Percentiles rank a stretch among this genome's conserved stretches.
phyloP scores from a whole-genome alignment of 768 basidiomycete species.

The Leccinum variicolor region DNA sequence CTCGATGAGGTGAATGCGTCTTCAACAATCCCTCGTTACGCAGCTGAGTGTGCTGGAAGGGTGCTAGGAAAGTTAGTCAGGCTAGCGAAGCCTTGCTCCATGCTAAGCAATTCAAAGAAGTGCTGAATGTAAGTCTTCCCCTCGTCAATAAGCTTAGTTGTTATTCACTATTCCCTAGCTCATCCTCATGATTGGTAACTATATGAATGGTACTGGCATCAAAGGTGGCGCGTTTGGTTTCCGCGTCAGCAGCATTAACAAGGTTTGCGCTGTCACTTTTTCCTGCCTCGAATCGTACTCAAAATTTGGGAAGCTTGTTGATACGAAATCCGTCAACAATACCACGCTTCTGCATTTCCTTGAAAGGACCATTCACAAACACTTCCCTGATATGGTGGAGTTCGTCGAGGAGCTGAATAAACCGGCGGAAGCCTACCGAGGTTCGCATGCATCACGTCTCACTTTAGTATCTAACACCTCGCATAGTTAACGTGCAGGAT shows the following conservation, averaged over 20 bases:
- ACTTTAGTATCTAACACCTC: slow-evolving; percentile 6
- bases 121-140: slow-evolving; percentile 64
- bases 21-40: not conserved
- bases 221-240: slow-evolving; percentile 98
- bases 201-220: slow-evolving; percentile 94
- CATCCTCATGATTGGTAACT: slow-evolving; percentile 94
- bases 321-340: slow-evolving; percentile 95
- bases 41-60: slow-evolving; percentile 40
- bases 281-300: not conserved
- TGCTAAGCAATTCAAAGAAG: slow-evolving; percentile 86
- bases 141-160: not conserved
- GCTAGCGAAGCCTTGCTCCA: slow-evolving; percentile 77
- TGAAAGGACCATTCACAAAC: slow-evolving; percentile 80
- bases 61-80: slow-evolving; percentile 74
- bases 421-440: slow-evolving; percentile 90
- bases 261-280: slow-evolving; percentile 44
- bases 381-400: slow-evolving; percentile 82
- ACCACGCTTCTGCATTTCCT: slow-evolving; percentile 94
- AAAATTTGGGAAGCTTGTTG: slow-evolving; percentile 67
- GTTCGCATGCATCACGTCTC: slow-evolving; percentile 38
- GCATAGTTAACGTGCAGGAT: slow-evolving; percentile 80
- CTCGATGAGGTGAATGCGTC: slow-evolving; percentile 65
- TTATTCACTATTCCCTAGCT: slow-evolving; percentile 44
- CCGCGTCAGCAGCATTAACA: slow-evolving; percentile 96
- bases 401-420: slow-evolving; percentile 88